phyloP scores from a whole-genome alignment of 805 yeast species.

The Ogataea degrootiae region DNA sequence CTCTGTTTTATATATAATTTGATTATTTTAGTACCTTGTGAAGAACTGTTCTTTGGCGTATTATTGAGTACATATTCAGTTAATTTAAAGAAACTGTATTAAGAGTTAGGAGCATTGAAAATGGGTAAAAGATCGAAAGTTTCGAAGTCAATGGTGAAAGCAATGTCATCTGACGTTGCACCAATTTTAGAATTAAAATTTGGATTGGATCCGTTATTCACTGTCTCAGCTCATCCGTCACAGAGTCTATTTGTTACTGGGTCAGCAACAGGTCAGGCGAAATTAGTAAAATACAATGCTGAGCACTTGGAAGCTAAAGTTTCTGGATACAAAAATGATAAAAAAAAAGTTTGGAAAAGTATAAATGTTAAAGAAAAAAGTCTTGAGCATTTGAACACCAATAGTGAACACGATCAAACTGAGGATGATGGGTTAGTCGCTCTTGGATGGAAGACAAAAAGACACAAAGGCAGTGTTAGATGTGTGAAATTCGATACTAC shows the following conservation, averaged over 20 bases:
- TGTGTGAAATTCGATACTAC: slow-evolving; percentile 60
- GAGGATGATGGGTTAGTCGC: slow-evolving; percentile 26
- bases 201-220: slow-evolving; percentile 61
- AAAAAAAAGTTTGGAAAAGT: slow-evolving; percentile 31
- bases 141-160: slow-evolving; percentile 18
- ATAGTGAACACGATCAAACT: slow-evolving; percentile 9
- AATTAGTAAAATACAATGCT: slow-evolving; percentile 54
- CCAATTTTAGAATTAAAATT: slow-evolving; percentile 44
- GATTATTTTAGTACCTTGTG: too few relatives aligned
- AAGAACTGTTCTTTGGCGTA: too few relatives aligned
- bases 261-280: slow-evolving; percentile 75
- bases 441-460: slow-evolving; percentile 72
- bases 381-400: background rate
- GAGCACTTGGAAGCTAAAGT: slow-evolving; percentile 35
- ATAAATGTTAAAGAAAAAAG: slow-evolving; percentile 20
- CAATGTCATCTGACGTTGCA: slow-evolving; percentile 32
- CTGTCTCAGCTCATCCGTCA: slow-evolving; percentile 75
- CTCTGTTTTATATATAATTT: too few relatives aligned
- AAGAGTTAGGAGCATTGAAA: background rate
- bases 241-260: slow-evolving; percentile 63
- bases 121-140: slow-evolving; percentile 13
- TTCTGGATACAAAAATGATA: slow-evolving; percentile 1
- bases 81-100: background rate
- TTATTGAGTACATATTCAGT: too few relatives aligned
- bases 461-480: slow-evolving; percentile 89